Evolutionary conservation across 306 rosid species (phyloP).

Genomic region (Dalbergia cultrata): DNA sequence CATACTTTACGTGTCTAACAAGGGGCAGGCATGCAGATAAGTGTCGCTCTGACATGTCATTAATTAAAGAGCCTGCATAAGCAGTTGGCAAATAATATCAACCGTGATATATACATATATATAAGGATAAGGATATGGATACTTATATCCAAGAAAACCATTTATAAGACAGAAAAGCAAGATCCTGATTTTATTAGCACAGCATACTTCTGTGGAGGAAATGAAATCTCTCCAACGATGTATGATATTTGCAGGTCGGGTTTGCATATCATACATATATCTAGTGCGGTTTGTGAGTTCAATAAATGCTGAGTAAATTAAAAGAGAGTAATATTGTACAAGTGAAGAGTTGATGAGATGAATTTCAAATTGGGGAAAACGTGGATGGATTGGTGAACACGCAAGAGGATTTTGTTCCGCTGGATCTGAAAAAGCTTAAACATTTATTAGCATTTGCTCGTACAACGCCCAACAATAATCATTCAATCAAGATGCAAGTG

Average conservation of each 20-base stretch:
- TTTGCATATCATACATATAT: neutral
- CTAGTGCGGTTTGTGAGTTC: neutral
- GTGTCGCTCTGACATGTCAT: neutral
- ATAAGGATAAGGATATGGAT: too few relatives aligned
- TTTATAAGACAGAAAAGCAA: too few relatives aligned
- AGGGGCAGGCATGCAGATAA: neutral
- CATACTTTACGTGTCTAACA: too few relatives aligned
- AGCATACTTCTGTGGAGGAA: too few relatives aligned
- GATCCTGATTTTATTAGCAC: too few relatives aligned
- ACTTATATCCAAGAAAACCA: too few relatives aligned
- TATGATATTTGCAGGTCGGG: neutral
- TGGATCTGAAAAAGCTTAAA: neutral
- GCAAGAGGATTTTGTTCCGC: neutral
- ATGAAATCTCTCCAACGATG: too few relatives aligned
- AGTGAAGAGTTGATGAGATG: neutral
- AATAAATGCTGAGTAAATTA: neutral
- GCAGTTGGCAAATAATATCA: neutral
- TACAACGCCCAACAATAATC: constrained; percentile 15
- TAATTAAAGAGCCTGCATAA: neutral
- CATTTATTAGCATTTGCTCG: constrained; percentile 12
- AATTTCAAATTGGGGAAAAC: neutral
- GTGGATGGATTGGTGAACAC: constrained; percentile 32
- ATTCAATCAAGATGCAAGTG: neutral
- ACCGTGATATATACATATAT: too few relatives aligned
- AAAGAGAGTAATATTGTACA: neutral